Conservation (phyloP, 1,284 basidiomycete genomes). For the Anthracocystis walkeri region DNA sequence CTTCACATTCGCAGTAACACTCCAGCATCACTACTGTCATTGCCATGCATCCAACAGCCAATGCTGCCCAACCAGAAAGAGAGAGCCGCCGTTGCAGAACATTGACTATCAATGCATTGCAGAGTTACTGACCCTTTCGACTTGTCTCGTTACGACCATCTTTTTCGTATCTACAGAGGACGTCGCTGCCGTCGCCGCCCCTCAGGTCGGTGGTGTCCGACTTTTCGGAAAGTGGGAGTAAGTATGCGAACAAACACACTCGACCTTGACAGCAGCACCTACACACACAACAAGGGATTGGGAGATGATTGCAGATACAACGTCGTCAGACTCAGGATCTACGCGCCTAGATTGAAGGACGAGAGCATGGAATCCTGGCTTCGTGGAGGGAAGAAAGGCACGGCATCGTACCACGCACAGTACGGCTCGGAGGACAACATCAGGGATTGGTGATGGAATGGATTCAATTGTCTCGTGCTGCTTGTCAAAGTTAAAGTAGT, state of each 20-base stretch:
- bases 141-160: conserved; percentile 1
- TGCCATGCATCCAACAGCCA: conserved; percentile 1
- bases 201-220: conserved; percentile 66
- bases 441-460: background rate
- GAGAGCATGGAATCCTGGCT: background rate
- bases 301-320: background rate
- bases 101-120: background rate
- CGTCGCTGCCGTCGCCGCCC: conserved; percentile 63
- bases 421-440: background rate
- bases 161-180: conserved; percentile 58
- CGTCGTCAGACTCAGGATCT: background rate
- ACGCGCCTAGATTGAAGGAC: background rate
- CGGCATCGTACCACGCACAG: background rate
- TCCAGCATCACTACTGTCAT: conserved; percentile 2
- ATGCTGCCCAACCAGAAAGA: conserved; percentile 1
- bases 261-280: conserved; percentile 16
- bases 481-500: background rate
- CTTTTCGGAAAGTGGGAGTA: conserved; percentile 68
- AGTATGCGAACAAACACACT: conserved; percentile 31
- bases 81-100: conserved; percentile 20
- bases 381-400: background rate
- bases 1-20: background rate
- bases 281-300: background rate
- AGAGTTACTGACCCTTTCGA: conserved; percentile 34
- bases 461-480: background rate